phyloP scores from a whole-genome alignment of 345 rosid genomes.

The Excoecaria agallocha region DNA sequence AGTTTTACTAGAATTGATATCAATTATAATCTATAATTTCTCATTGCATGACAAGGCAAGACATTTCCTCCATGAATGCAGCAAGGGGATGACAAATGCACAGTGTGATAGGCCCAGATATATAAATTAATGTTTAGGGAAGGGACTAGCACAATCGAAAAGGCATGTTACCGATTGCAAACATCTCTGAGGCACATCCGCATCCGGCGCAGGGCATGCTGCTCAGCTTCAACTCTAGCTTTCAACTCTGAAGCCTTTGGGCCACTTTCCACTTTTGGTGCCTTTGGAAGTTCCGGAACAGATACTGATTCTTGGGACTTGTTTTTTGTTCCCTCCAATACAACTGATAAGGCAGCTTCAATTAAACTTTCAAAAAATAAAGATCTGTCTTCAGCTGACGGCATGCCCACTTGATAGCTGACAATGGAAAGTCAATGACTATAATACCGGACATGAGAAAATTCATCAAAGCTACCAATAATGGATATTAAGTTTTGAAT shows the following conservation, averaged over 20 bases:
- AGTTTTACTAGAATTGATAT: not conserved
- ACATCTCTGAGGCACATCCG: conserved; percentile 99
- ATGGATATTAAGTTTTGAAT: not conserved
- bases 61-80: not conserved
- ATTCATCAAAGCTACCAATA: not conserved
- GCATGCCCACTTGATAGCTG: conserved; percentile 80
- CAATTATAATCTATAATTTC: not conserved
- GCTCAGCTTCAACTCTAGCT: conserved; percentile 97
- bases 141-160: not conserved
- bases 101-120: not conserved
- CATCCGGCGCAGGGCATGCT: conserved; percentile 93
- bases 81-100: not conserved
- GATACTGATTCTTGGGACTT: conserved; percentile 43
- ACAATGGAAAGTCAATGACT: conserved; percentile 28
- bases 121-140: not conserved
- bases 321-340: conserved; percentile 48
- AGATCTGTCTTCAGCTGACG: conserved; percentile 75
- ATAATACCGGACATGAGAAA: conserved; percentile 19
- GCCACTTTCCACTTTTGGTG: conserved; percentile 70
- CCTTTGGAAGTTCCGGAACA: conserved; percentile 81
- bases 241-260: conserved; percentile 91
- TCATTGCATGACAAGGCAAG: not conserved
- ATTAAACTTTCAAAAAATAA: conserved; percentile 69
- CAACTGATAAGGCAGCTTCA: conserved; percentile 88
- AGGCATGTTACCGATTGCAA: conserved; percentile 75